Percentiles rank a stretch among this genome's conserved stretches.
phyloP scores from a whole-genome alignment of 768 basidiomycete species.

The Fomitopsis serialis region DNA sequence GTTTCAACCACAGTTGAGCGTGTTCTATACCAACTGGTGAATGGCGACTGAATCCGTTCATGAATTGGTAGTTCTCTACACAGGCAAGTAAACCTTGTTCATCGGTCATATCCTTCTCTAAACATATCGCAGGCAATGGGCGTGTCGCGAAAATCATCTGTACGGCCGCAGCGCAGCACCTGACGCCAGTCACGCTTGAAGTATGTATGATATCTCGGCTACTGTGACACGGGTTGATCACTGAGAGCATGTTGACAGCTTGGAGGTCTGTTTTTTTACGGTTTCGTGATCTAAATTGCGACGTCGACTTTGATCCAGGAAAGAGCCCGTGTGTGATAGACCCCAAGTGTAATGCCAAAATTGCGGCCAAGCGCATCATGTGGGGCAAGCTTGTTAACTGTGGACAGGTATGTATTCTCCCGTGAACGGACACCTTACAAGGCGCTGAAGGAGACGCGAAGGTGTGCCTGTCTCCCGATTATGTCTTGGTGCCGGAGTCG shows the following conservation, averaged over 20 bases:
- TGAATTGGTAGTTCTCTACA: constrained; percentile 14
- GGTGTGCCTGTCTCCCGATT: constrained; percentile 64
- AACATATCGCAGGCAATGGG: not conserved
- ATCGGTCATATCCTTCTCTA: too few relatives aligned
- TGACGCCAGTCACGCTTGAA: constrained; percentile 63
- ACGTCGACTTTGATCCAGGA: constrained; percentile 22
- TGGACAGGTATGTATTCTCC: constrained; percentile 36
- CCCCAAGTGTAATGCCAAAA: constrained; percentile 54
- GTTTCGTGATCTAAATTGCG: not conserved
- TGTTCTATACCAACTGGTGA: too few relatives aligned
- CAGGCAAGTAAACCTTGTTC: constrained; percentile 3
- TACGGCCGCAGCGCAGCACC: constrained; percentile 66
- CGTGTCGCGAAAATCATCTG: constrained; percentile 42
- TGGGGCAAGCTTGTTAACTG: constrained; percentile 79
- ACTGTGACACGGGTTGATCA: constrained; percentile 42
- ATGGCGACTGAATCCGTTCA: too few relatives aligned
- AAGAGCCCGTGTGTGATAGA: constrained; percentile 71
- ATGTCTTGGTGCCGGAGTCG: constrained; percentile 38
- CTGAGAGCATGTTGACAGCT: not conserved
- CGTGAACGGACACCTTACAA: too few relatives aligned
- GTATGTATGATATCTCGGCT: constrained; percentile 17
- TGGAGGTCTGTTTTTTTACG: not conserved
- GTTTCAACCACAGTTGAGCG: constrained; percentile 67
- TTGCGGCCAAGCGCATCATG: constrained; percentile 63
- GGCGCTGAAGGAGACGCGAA: too few relatives aligned